phyloP scores from a whole-genome alignment of 1,139 yeast genomes.

The Casaregolazyma lundiana region DNA sequence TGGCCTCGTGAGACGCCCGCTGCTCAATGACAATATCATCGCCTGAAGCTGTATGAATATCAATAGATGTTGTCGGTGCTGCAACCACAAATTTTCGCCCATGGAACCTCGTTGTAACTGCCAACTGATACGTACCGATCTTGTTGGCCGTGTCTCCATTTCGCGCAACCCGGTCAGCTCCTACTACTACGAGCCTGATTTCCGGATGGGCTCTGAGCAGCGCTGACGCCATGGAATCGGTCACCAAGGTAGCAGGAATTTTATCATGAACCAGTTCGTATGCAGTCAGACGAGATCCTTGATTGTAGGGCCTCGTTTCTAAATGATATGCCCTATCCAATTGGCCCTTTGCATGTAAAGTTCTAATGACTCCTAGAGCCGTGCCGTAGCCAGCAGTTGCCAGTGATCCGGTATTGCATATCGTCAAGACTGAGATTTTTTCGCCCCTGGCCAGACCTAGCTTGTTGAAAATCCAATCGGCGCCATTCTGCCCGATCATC shows the following conservation, averaged over 20 bases:
- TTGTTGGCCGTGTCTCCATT: conserved; percentile 95
- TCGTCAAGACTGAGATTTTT: conserved; percentile 70
- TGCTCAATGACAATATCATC: conserved; percentile 79
- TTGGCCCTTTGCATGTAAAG: conserved; percentile 44
- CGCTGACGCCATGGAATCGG: conserved; percentile 90
- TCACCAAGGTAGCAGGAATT: conserved; percentile 82
- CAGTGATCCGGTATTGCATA: conserved; percentile 58
- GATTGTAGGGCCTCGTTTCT: conserved; percentile 95
- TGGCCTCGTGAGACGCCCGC: conserved; percentile 75
- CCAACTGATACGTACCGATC: conserved; percentile 91
- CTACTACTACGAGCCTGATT: conserved; percentile 85
- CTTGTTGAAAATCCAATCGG: conserved; percentile 52
- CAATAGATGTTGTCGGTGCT: conserved; percentile 91
- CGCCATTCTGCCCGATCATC: conserved; percentile 76
- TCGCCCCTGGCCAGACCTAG: conserved; percentile 14
- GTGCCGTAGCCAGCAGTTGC: conserved; percentile 99
- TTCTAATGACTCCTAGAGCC: conserved; percentile 85
- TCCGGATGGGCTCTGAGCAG: conserved; percentile 50
- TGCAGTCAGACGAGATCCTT: conserved; percentile 91
- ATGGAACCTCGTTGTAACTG: conserved; percentile 55
- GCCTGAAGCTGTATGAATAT: conserved; percentile 60
- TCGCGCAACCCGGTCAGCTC: conserved; percentile 89
- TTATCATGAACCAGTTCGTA: conserved; percentile 80
- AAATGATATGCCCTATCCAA: conserved; percentile 75
- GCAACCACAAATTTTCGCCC: conserved; percentile 82